Evolutionary conservation across 495 filamentous ascomycete species (phyloP).

Genomic region (Tuber brumale): DNA sequence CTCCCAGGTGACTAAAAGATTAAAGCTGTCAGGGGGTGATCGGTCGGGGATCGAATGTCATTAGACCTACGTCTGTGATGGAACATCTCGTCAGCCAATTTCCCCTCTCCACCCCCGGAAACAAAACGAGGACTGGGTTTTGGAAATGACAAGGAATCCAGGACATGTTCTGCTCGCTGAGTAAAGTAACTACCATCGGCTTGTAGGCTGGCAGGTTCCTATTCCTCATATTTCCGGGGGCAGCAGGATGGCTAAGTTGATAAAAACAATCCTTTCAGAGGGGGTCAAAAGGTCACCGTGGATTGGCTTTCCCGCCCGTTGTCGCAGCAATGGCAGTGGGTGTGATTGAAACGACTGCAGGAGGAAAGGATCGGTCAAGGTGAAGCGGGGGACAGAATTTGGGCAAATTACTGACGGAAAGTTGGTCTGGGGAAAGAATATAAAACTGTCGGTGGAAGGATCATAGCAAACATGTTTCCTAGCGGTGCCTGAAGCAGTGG

Average conservation of each 20-base stretch:
- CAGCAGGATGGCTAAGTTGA: background rate
- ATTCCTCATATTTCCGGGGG: conserved; percentile 18
- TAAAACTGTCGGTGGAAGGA: background rate
- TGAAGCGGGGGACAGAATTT: background rate
- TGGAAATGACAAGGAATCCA: conserved; percentile 7
- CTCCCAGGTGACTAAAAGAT: no score
- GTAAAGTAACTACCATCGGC: conserved; percentile 32
- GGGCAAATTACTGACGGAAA: background rate
- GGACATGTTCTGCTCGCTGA: conserved; percentile 34
- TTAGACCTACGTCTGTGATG: conserved; percentile 23
- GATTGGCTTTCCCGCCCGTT: background rate
- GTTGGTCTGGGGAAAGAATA: background rate
- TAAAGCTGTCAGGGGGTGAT: conserved; percentile 16
- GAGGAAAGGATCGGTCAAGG: background rate
- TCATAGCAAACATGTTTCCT: no score
- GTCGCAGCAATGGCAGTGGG: background rate
- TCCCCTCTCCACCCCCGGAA: background rate
- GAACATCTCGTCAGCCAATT: conserved; percentile 19
- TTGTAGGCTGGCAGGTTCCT: conserved; percentile 29
- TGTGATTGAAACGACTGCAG: background rate
- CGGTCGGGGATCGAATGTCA: conserved; percentile 16
- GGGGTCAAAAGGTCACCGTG: background rate
- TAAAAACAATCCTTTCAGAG: background rate
- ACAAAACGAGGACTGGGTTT: background rate
- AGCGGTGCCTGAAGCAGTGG: no score